Percentiles rank a stretch among this genome's conserved stretches.
phyloP scores from a whole-genome alignment of 768 basidiomycete species.

The Lactifluus hygrophoroides region DNA sequence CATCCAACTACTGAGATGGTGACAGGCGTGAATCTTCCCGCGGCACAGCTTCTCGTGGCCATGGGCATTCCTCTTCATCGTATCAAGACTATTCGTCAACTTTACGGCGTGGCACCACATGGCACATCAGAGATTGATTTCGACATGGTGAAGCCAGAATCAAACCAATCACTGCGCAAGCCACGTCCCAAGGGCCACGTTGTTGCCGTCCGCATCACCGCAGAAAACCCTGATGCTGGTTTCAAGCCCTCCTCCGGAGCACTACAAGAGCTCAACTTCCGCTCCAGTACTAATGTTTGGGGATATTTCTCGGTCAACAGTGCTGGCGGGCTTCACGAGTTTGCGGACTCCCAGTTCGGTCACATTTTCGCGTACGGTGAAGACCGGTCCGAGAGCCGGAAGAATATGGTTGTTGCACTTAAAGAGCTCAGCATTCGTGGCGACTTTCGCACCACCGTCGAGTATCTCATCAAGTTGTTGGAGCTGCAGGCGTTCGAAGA shows the following conservation, averaged over 20 bases:
- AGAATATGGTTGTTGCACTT: conserved; percentile 99
- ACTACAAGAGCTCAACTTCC: conserved; percentile 97
- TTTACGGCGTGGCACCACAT: conserved; percentile 91
- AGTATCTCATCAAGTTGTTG: conserved; percentile 96
- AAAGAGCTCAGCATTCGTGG: conserved; percentile 98
- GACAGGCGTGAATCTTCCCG: conserved; percentile 95
- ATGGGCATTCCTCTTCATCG: conserved; percentile 97
- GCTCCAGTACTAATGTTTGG: conserved; percentile 99
- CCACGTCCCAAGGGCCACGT: conserved; percentile 97
- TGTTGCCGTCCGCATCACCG: conserved; percentile 97
- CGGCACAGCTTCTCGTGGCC: conserved; percentile 92
- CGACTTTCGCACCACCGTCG: conserved; percentile 97
- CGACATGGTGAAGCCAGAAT: conserved; percentile 85
- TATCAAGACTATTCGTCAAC: conserved; percentile 89
- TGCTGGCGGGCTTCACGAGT: conserved; percentile 96
- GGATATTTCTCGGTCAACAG: conserved; percentile 98
- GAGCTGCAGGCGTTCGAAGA: conserved; percentile 94
- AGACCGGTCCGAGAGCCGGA: conserved; percentile 88
- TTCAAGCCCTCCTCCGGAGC: conserved; percentile 99
- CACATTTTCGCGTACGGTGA: conserved; percentile 99
- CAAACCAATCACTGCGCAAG: conserved; percentile 83
- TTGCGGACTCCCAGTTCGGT: conserved; percentile 98
- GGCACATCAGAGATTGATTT: conserved; percentile 93
- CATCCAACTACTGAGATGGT: conserved; percentile 99
- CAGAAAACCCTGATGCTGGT: conserved; percentile 98